Evolutionary conservation across 306 rosid species (phyloP), one percentile per base, ranked within the genome.

Genomic region (Clitoria ternatea): DNA sequence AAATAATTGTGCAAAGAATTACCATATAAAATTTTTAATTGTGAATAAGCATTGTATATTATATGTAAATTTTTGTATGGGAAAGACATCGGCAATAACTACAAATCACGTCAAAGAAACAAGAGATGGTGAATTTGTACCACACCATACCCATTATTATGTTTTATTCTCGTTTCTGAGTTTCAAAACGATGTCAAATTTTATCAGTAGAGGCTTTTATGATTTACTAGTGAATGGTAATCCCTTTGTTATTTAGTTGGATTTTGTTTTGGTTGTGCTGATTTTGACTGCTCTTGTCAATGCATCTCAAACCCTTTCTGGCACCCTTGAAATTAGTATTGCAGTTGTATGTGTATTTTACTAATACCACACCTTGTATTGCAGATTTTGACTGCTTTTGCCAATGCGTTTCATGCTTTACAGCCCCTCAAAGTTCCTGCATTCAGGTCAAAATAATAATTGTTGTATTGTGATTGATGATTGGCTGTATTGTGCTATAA

Each of bases 391-490:
- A 82, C 87, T 45, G 74, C 79, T 22, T 91, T 89, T 69, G 96
- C 97, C 61, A 89, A 85, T 76, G 90, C 97, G 73, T 95, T 89
- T 79, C 96, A 95, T 86, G 88, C 89, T 52, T 79, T 95, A 80
- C 99, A 95, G 79, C 99, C 97, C 59, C 96, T 91, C 70, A 87
- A 89, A 74, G 89, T 95, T 80, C 96, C 97, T 69, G 84, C 86
- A 42, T 95, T 95, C 96, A 95, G 99, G 97, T 95, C 65, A 50
- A 69, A 72, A 69, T 17, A 20, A 20, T 3, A 33, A 30, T 13
- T 77, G 39, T 26, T 26, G 19, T 7, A 26, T 35, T 75, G 40
- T 27, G 18, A 47, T 45, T 23, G 70, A 57, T 43, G 5, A 22
- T 49, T 63, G 64, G 45, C 52, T 73, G 33, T 32, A 55, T 37